These are phyloP conservation scores for Leccinum broughii DNA, from an alignment of 768 basidiomycete species.

Conservation along the genomic window DNA sequence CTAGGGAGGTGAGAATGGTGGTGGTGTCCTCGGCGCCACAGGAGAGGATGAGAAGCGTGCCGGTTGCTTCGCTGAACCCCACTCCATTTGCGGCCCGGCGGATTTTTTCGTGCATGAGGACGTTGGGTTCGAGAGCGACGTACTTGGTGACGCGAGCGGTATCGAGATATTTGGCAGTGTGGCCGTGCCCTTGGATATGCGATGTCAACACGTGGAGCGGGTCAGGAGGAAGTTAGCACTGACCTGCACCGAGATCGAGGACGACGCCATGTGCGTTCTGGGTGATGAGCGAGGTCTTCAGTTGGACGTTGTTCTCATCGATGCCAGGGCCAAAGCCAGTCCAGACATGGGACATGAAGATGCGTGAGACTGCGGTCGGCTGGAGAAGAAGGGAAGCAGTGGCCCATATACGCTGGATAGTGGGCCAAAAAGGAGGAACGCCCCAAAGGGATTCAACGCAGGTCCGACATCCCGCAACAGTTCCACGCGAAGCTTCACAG, in stretches of 20 bases:
- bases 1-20: constrained; percentile 45
- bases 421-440: too few species aligned
- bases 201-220: not conserved
- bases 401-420: constrained; percentile 40
- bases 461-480: too few species aligned
- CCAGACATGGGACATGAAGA: constrained; percentile 66
- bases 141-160: constrained; percentile 55
- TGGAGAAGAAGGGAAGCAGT: constrained; percentile 47
- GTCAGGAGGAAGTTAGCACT: constrained; percentile 2
- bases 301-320: constrained; percentile 41
- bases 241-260: constrained; percentile 70
- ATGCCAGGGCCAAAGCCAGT: constrained; percentile 44
- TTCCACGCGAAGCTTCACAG: too few species aligned
- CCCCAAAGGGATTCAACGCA: too few species aligned
- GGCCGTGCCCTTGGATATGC: constrained; percentile 55
- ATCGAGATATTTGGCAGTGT: constrained; percentile 62
- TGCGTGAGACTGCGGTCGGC: constrained; percentile 46
- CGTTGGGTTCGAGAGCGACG: constrained; percentile 72
- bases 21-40: constrained; percentile 63
- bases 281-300: constrained; percentile 52
- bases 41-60: constrained; percentile 56
- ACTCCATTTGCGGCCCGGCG: constrained; percentile 46
- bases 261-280: constrained; percentile 59
- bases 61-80: constrained; percentile 54
- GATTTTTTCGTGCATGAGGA: constrained; percentile 59